Evolutionary conservation across 768 basidiomycete genomes (phyloP).

Genomic region (Lactarius quietus): DNA sequence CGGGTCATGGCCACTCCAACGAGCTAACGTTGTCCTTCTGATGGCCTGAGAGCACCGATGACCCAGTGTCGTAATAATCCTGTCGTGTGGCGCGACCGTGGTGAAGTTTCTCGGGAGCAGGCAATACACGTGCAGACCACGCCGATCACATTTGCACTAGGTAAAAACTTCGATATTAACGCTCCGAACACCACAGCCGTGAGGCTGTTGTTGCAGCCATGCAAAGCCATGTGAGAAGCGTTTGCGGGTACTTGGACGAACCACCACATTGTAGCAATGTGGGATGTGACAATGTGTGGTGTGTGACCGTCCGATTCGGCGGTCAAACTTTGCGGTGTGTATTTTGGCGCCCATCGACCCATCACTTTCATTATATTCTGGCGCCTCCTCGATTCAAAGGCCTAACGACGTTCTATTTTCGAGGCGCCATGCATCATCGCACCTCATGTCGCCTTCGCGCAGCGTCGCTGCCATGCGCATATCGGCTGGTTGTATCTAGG

Average conservation of each 20-base stretch:
- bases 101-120: not conserved
- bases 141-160: slow-evolving; percentile 14
- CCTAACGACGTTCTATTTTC: not conserved
- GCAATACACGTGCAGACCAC: slow-evolving; percentile 4
- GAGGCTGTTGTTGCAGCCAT: not conserved
- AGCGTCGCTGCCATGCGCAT: slow-evolving; percentile 2
- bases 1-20: not conserved
- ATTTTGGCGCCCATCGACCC: not conserved
- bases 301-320: not conserved
- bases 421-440: not conserved
- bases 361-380: not conserved
- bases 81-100: not conserved
- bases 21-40: not conserved
- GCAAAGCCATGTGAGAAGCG: not conserved
- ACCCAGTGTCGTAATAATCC: not conserved
- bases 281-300: not conserved
- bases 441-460: not conserved
- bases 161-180: slow-evolving; percentile 1
- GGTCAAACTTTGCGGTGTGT: not conserved
- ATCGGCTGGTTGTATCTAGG: not conserved
- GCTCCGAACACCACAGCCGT: not conserved
- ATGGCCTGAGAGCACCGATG: not conserved
- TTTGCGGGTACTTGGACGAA: not conserved
- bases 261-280: not conserved
- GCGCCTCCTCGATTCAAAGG: not conserved